Evolutionary conservation across 768 basidiomycete species (phyloP), one percentile per base, ranked within the genome.

Genomic region (Russula ochroleuca): DNA sequence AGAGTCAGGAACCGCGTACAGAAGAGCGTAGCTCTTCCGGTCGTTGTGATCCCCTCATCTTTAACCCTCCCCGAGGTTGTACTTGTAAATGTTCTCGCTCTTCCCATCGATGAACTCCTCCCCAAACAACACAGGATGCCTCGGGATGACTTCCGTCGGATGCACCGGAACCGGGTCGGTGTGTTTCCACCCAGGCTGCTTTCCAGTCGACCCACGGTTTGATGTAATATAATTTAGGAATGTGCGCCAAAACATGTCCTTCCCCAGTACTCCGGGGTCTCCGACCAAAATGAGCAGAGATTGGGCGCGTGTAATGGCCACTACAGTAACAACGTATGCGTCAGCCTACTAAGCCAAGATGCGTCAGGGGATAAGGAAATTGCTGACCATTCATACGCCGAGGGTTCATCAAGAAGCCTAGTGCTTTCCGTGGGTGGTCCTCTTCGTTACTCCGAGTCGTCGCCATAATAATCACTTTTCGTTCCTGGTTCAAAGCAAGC

Each of bases 231-330:
- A 84, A 70, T 84, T 85, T 62, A 88, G 69, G 77, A 88, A 86
- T 0, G 70, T 69, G 10, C 83, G 75, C 86, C 86, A 87, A 1
- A 85, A 72, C 0, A 79, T 80, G 68, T 86, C 85, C 35, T 85
- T 76, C 3, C 78, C 80, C 6, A 87, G 78, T 5, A 85, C 79
- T 5, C 73, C 71, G 0, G 86, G 83, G 68, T 88, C 82, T 5
- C 86, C 86, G 52, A 88, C 72, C 53, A 87, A 74, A 64, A 87
- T 81, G 17, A 88, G 78, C 5, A 88, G 74, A 0, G 85, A 82
- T 70, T 86, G 80, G 0, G 85, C 85, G 14, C 86, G 83, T 0
- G 86, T 89, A 14, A 89, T 72, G 5, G 86, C 84, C 41, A 89
- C 86, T 87, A n/a, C n/a, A n/a, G n/a, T n/a, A 54, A 9, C 52